Evolutionary conservation across 345 rosid species (phyloP).

Genomic region (Triadica sebifera): DNA sequence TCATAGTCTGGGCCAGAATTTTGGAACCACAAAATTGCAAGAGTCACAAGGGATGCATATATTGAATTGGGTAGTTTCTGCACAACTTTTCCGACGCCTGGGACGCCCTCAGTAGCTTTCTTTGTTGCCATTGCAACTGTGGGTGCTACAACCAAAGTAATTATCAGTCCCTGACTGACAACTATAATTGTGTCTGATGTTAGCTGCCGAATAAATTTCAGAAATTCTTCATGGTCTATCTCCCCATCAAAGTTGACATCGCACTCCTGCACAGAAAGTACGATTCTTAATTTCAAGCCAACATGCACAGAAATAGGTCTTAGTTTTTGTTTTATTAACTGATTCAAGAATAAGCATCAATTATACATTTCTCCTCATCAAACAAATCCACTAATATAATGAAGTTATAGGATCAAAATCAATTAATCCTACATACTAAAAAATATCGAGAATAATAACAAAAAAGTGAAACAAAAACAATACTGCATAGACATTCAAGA

Average conservation of each 20-base stretch:
- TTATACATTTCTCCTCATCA: background rate
- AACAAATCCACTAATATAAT: background rate
- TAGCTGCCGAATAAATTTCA: slow-evolving; percentile 55
- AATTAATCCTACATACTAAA: background rate
- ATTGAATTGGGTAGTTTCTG: slow-evolving; percentile 73
- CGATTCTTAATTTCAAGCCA: background rate
- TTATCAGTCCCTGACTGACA: slow-evolving; percentile 76
- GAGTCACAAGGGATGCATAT: slow-evolving; percentile 81
- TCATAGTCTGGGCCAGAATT: slow-evolving; percentile 28
- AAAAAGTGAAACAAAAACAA: background rate
- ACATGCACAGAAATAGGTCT: background rate
- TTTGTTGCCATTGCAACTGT: slow-evolving; percentile 86
- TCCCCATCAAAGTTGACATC: slow-evolving; percentile 80
- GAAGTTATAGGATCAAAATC: background rate
- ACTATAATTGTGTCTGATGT: slow-evolving; percentile 58
- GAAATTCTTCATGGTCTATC: slow-evolving; percentile 70
- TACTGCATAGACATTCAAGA: background rate
- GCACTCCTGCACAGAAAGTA: slow-evolving; percentile 43
- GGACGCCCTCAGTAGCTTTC: slow-evolving; percentile 82
- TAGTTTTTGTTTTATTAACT: background rate
- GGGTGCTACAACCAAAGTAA: slow-evolving; percentile 81
- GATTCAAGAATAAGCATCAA: background rate
- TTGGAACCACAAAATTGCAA: slow-evolving; percentile 65
- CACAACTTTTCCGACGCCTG: slow-evolving; percentile 77
- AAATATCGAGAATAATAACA: background rate